Evolutionary conservation across 306 rosid genomes (phyloP).

Genomic region (Gynostemma pentaphyllum): DNA sequence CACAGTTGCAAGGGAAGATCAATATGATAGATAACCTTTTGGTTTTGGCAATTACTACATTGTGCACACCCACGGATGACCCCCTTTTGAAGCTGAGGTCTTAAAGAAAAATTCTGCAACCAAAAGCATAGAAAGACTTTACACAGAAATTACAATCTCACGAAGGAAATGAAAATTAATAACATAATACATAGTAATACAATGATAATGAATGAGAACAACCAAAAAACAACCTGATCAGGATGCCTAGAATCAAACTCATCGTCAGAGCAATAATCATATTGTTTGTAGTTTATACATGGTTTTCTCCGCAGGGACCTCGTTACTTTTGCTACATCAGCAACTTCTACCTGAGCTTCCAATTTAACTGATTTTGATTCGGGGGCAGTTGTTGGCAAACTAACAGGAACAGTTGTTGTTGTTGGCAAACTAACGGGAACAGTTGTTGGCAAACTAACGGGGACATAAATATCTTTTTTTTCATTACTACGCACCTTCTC

Average conservation of each 20-base stretch:
- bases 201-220: slow-evolving; percentile 12
- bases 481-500: slow-evolving; percentile 41
- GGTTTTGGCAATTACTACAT: slow-evolving; percentile 80
- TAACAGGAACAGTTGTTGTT: slow-evolving; percentile 29
- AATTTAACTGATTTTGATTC: slow-evolving; percentile 41
- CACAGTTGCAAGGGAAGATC: background rate
- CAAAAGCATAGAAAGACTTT: slow-evolving; percentile 21
- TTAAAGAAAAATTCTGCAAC: slow-evolving; percentile 57
- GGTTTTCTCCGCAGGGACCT: slow-evolving; percentile 67
- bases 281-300: slow-evolving; percentile 45
- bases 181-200: slow-evolving; percentile 7
- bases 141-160: slow-evolving; percentile 11
- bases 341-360: slow-evolving; percentile 27
- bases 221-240: slow-evolving; percentile 52
- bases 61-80: slow-evolving; percentile 89
- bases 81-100: slow-evolving; percentile 56
- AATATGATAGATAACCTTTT: slow-evolving; percentile 44
- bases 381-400: slow-evolving; percentile 32
- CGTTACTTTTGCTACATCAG: slow-evolving; percentile 39
- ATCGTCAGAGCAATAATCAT: slow-evolving; percentile 41
- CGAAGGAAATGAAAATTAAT: slow-evolving; percentile 4
- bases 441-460: slow-evolving; percentile 31
- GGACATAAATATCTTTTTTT: slow-evolving; percentile 30
- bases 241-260: slow-evolving; percentile 51
- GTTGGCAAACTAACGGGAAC: slow-evolving; percentile 37